Base-by-base conservation (phyloP, 2,329 filamentous ascomycete genomes). In the Aureobasidium sp. region DNA sequence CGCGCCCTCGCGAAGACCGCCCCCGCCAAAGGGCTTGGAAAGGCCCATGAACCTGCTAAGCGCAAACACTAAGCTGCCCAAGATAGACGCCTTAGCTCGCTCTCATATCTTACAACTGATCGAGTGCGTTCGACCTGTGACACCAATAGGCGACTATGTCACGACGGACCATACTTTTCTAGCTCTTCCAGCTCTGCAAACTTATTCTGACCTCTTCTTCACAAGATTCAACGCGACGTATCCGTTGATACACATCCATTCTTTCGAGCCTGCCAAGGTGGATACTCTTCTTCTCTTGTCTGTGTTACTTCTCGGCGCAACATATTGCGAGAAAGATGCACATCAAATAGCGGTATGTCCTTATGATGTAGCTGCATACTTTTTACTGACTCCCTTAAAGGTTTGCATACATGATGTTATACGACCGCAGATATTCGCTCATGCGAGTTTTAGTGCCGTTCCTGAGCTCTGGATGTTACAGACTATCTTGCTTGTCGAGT, bases 401-500 rank as follows among this genome's bases (percentile, higher is more conserved):
- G 72, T 86, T 0, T 84, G 82, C 63, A 82, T 87, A 12, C 84
- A 87, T 65, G 83, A 86, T 67, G 78, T 82, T 1, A 76, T 87
- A 5, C 76, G 83, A 9, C 80, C 82, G 7, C 80, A 82, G 47
- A 83, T 87, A n/a, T 82, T 87, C 59, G 79, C 79, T 12, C 81
- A 84, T 67, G 72, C 76, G 0, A 79, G 78, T 0, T 87, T 87
- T 68, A 83, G 78, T 0, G 75, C 84, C 0, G 78, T 80, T n/a
- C 84, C 84, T 0, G 78, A 83, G 26, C 72, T 87, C 0, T 87
- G 84, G 84, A 79, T 84, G 0, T 66, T 87, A 0, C 83, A 87
- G 64, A 82, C 82, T 0, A 84, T 87, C 37, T 71, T 87, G 9
- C 72, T 87, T 0, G 83, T 86, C 0, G 84, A 87, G 65, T 86